phyloP scores from a whole-genome alignment of 176 grass and related monocot species.

The Aechmea fasciata region DNA sequence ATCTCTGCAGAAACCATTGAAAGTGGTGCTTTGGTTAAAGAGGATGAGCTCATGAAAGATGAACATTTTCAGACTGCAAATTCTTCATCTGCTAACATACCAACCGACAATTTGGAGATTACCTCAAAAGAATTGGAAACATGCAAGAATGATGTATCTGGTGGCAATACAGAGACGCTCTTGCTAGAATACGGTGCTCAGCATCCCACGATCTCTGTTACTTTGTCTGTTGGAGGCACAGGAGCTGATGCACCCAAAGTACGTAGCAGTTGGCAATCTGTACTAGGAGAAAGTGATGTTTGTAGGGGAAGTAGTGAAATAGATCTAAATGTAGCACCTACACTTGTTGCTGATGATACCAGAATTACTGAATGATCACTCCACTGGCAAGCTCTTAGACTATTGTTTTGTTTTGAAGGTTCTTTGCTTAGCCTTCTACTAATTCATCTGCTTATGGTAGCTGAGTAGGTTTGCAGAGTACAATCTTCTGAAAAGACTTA shows the following conservation, averaged over 20 bases:
- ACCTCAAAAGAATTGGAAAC: background rate
- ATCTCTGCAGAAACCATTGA: constrained; percentile 9
- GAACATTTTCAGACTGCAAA: constrained; percentile 8
- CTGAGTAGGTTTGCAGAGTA: too few species aligned
- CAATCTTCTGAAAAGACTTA: too few species aligned
- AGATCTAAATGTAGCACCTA: background rate
- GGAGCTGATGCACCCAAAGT: background rate
- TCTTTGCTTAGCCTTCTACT: too few species aligned
- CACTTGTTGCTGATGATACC: background rate
- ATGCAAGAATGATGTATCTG: background rate
- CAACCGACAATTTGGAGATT: constrained; percentile 10
- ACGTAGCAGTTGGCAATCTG: background rate
- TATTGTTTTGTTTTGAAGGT: background rate
- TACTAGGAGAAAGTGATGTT: background rate
- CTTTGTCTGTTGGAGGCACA: background rate
- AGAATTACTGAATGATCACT: background rate
- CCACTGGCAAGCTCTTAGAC: background rate
- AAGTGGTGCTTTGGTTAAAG: constrained; percentile 17
- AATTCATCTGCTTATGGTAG: too few species aligned
- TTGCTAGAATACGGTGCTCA: background rate
- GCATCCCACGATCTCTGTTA: background rate
- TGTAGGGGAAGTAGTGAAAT: background rate
- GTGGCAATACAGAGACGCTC: background rate
- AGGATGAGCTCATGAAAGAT: constrained; percentile 4
- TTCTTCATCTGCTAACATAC: constrained; percentile 23